phyloP scores from a whole-genome alignment of 2,329 filamentous ascomycete genomes.

The Stenocarpella maydis region DNA sequence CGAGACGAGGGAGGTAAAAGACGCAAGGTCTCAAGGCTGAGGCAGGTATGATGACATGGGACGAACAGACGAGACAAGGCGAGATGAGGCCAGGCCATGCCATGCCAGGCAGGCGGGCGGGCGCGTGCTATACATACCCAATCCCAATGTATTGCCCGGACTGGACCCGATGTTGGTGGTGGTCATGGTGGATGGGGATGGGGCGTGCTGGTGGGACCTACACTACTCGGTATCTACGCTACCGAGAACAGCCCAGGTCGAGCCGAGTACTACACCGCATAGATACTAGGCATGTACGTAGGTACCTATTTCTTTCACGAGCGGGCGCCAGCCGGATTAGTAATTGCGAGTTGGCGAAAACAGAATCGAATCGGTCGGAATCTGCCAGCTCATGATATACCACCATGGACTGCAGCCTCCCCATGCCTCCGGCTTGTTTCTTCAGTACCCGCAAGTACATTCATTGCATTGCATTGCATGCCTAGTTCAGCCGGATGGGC shows the following conservation, averaged over 20 bases:
- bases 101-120: neutral
- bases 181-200: constrained; percentile 10
- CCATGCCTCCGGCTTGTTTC: neutral
- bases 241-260: too few species aligned
- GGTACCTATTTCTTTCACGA: too few species aligned
- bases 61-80: neutral
- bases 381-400: constrained; percentile 4
- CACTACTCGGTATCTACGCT: too few species aligned
- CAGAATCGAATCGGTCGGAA: neutral
- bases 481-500: neutral
- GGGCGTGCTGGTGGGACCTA: neutral
- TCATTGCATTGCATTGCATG: too few species aligned
- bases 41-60: constrained; percentile 7
- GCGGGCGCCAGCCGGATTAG: constrained; percentile 15
- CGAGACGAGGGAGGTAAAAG: neutral
- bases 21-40: neutral
- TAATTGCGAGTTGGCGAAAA: constrained; percentile 12
- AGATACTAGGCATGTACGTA: too few species aligned
- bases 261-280: too few species aligned
- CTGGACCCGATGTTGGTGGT: constrained; percentile 20
- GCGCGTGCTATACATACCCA: constrained; percentile 25
- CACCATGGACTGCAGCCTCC: neutral
- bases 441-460: too few species aligned
- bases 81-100: too few species aligned
- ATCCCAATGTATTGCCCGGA: constrained; percentile 16